Evolutionary conservation across 73 alveolate species (phyloP).

Genomic region (Paramecium sonneborni): DNA sequence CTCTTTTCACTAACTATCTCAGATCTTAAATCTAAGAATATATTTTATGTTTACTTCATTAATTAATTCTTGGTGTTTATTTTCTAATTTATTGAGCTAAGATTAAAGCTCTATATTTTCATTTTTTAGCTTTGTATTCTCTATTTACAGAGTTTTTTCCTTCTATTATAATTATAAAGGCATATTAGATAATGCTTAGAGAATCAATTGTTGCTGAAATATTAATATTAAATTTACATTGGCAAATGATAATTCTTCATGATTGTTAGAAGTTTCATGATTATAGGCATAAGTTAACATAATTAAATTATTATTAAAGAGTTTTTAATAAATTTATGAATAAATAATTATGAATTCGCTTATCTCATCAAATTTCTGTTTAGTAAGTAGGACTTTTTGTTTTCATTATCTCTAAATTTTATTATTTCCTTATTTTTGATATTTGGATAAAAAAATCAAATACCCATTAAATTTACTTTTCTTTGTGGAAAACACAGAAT

Average conservation of each 20-base stretch:
- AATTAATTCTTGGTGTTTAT: not conserved
- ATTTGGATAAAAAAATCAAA: too few species aligned
- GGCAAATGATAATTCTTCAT: not conserved
- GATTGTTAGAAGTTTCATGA: not conserved
- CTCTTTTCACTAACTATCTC: not conserved
- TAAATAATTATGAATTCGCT: not conserved
- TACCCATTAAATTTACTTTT: too few species aligned
- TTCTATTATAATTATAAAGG: not conserved
- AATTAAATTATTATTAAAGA: not conserved
- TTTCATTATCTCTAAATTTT: too few species aligned
- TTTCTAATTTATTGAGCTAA: not conserved
- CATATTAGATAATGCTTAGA: not conserved
- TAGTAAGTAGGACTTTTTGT: too few species aligned
- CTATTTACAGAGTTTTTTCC: not conserved
- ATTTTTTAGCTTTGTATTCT: not conserved
- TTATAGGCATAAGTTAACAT: not conserved
- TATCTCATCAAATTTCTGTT: too few species aligned
- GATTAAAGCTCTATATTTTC: not conserved
- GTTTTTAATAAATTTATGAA: not conserved
- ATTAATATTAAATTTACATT: not conserved
- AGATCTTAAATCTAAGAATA: not conserved
- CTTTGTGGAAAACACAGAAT: too few species aligned
- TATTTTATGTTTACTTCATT: not conserved
- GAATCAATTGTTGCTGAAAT: not conserved
- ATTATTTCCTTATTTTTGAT: too few species aligned